These are phyloP conservation scores for Mycena amicta DNA, from an alignment of 768 basidiomycete species.

Conservation along the genomic window DNA sequence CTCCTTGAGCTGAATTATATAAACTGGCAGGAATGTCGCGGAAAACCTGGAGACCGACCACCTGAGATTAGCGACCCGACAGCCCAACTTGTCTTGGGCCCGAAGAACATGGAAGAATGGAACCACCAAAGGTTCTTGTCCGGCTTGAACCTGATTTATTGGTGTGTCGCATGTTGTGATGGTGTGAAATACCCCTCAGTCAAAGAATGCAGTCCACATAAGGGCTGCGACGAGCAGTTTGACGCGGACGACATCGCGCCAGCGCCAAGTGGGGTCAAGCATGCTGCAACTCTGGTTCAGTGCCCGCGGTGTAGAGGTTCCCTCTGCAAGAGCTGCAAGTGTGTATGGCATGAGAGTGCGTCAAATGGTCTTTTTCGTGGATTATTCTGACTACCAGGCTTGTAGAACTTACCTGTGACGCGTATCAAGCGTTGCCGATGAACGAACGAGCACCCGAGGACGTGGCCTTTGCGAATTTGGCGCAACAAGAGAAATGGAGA, in stretches of 20 bases:
- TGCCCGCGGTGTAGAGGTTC: constrained; percentile 24
- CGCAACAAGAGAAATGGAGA: constrained; percentile 25
- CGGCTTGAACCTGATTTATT: constrained; percentile 24
- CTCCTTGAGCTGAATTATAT: neutral
- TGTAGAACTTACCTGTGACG: constrained; percentile 22
- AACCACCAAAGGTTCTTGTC: constrained; percentile 23
- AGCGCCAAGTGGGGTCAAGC: constrained; percentile 17
- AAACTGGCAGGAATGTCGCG: constrained; percentile 17
- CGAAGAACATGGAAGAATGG: constrained; percentile 26
- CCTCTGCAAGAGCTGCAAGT: constrained; percentile 24
- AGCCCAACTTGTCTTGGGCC: constrained; percentile 23
- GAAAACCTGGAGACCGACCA: constrained; percentile 20
- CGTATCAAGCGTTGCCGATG: constrained; percentile 23
- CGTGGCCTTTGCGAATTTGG: constrained; percentile 23
- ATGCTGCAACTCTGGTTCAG: constrained; percentile 20
- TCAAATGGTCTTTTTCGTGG: neutral
- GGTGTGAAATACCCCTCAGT: neutral
- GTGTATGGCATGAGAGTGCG: constrained; percentile 25
- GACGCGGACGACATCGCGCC: constrained; percentile 24
- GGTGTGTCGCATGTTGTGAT: constrained; percentile 5
- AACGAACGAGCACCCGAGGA: constrained; percentile 24
- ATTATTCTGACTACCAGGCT: too few species aligned
- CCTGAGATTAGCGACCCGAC: constrained; percentile 23
- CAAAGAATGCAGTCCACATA: constrained; percentile 22
- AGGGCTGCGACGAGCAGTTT: constrained; percentile 25